These are phyloP conservation scores for Solanum tarijense DNA, from an alignment of 257 asterid species.

Conservation along the genomic window DNA sequence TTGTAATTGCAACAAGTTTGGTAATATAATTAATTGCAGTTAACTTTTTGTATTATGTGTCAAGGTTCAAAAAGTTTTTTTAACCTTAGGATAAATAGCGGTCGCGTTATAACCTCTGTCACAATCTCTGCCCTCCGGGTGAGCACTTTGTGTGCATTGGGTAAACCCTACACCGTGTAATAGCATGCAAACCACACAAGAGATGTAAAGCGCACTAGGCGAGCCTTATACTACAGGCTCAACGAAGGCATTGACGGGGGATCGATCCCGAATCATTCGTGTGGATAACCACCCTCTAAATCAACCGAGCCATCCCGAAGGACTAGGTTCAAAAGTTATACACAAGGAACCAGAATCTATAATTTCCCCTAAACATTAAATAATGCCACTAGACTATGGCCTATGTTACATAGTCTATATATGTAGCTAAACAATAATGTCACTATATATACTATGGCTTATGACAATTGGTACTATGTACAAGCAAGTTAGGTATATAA, in stretches of 20 bases:
- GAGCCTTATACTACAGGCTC: no score
- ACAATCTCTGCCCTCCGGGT: rapidly evolving
- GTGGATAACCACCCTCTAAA: no score
- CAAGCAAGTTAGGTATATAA: background rate
- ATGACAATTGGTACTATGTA: background rate
- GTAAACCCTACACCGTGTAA: no score
- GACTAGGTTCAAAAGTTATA: background rate
- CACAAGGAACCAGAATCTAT: background rate
- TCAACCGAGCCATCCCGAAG: no score
- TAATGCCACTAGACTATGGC: background rate
- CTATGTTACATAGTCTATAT: background rate
- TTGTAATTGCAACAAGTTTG: background rate
- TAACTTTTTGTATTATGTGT: background rate
- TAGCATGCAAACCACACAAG: no score
- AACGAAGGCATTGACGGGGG: no score
- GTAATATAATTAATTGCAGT: background rate
- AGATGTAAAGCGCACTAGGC: no score
- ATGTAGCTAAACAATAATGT: background rate
- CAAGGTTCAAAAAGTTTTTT: no score
- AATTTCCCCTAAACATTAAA: background rate
- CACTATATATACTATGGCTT: background rate
- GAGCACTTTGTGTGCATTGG: no score
- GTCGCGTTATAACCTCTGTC: rapidly evolving
- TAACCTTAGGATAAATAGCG: no score
- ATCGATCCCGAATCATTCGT: no score